Conservation (phyloP, 345 rosid species). For the Kandelia obovata region DNA sequence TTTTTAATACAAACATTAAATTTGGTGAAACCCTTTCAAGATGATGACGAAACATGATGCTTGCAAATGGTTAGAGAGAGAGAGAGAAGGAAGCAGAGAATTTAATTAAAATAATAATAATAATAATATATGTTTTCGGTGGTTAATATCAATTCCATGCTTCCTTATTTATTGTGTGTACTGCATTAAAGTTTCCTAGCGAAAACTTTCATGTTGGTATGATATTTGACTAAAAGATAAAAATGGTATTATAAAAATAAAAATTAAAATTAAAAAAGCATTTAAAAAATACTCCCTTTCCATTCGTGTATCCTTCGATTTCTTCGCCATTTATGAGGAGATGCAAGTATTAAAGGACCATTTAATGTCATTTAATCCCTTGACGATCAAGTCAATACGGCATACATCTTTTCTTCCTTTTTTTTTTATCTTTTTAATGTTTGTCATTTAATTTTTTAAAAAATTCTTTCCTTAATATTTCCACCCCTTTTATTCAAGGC, state of each 20-base stretch:
- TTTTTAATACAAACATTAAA: conserved; percentile 17
- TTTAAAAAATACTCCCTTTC: neutral
- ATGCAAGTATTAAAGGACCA: neutral
- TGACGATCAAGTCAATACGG: neutral
- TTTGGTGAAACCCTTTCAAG: neutral
- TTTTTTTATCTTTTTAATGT: no score
- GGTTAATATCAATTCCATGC: neutral
- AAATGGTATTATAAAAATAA: no score
- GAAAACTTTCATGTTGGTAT: neutral
- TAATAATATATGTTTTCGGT: neutral
- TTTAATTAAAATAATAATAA: neutral
- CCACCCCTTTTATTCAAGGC: no score
- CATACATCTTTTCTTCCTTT: neutral
- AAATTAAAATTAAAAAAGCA: neutral
- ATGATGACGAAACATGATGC: conserved; percentile 5
- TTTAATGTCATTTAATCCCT: conserved; percentile 7
- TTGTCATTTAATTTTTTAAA: neutral
- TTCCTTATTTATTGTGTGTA: neutral
- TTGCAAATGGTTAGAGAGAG: no score
- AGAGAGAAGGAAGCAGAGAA: no score
- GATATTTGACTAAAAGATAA: no score
- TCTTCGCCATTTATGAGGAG: neutral
- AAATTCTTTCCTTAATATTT: no score
- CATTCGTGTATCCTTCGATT: neutral
- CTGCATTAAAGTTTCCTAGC: neutral